Base-by-base conservation (phyloP, 805 yeast genomes). In the Ogataea minuta region DNA sequence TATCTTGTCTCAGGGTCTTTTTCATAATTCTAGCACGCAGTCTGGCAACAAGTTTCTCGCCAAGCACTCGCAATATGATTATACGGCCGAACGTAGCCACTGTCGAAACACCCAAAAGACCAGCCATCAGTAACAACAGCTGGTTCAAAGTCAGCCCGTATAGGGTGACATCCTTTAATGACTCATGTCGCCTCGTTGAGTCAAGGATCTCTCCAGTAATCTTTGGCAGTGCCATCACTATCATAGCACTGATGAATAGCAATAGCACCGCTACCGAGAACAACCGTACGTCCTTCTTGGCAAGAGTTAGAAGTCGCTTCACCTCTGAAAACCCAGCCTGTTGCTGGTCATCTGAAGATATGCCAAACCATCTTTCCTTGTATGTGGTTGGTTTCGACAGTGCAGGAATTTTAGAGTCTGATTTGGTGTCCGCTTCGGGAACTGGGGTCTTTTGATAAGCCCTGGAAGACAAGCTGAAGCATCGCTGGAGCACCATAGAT, bases 1-100 rank as follows among this genome's bases (percentile, higher is more conserved):
- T 84, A 63, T 90, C 98, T 58, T 91, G 96, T 25, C 81, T 75
- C 34, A 90, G 67, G 3, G 91, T 78, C 33, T 81, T 84, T 57
- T 79, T 79, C 69, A 89, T 81, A 23, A 91, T 77, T 36, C 81
- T 72, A 2, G 95, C 75, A 49, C 98, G 72, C 48, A 91, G 66
- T 45, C 95, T 71, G 5, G 96, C 87, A 15, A 90, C 96, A 25
- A 91, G 66, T 48, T 85, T 77, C 62, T 90, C 98, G 39, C 97
- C 96, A 11, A 85, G 80, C 0, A 82, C 69, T 49, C 93, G 75
- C 57, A 90, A 68, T 9, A 87, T 66, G 35, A 85, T 76, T 16
- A 84, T 76, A 50, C 98, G 72, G 4, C 89, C 87, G 54, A 83
- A 82, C 44, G 91, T 87, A 2, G 95, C 86, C 9, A 72, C 46